Base-by-base conservation (phyloP, 2,329 filamentous ascomycete species). In the Aspergillus eucalypticola region DNA sequence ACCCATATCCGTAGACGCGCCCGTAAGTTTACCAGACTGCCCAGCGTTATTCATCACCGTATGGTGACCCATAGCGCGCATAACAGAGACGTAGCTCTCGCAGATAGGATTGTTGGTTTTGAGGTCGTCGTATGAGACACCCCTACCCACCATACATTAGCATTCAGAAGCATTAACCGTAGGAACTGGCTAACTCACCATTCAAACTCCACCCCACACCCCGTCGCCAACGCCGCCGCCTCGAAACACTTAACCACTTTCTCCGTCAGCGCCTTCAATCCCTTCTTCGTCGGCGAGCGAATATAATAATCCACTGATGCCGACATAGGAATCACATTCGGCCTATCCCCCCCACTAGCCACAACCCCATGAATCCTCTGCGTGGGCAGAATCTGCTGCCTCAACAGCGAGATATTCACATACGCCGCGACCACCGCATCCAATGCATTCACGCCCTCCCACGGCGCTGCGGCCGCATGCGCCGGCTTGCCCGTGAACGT, bases 381-480 rank as follows among this genome's bases (percentile, higher is more conserved):
- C 25, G 78, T 78, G 0, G 83, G 81, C 61, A 79, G 75, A 3
- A 82, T 80, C 68, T 86, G 84, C 69, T 86, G 84, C 2, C 84
- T 76, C 6, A 86, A 74, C 2, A 83, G 76, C 0, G 81, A 81
- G 10, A 86, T 71, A 50, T 70, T 72, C 25, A 72, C 68, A 60
- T 76, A 78, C 0, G 72, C 79, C 0, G 78, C 76, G 3, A 86
- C 75, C 13, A 85, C 73, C 0, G 83, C 84, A 64, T 87, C 84
- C 1, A 86, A 76, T 0, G 84, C 84, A 68, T 87, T 86, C 64
- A 82, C 77, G 0, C 84, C 84, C 13, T 83, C 75, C 84, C 83
- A 86, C 0, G 84, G 84, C 5, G 74, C 79, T 3, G 80, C 79
- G 1, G 81, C 84, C 0, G 83, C 84, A 68, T 86, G 84, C 0